Base-by-base conservation (phyloP, 805 yeast genomes). In the Citeromyces matritensis region DNA sequence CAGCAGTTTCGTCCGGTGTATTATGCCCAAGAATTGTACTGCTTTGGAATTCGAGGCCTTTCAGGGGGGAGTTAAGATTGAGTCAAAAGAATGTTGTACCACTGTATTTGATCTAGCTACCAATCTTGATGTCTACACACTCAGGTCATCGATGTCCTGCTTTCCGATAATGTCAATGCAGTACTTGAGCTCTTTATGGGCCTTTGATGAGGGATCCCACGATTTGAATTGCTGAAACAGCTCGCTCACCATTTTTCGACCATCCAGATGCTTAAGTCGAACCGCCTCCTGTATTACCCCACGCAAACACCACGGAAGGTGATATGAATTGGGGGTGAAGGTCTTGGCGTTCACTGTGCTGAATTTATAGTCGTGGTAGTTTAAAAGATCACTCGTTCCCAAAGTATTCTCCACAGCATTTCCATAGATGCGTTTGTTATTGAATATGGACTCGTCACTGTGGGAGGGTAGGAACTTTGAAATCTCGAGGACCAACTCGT, bases 261-360 rank as follows among this genome's bases (percentile, higher is more conserved):
- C 65, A 30, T 79, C 80, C 14, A 68, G 61, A 27, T 67, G 48
- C 27, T 52, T 53, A 33, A 58, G 33, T 50, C 32, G 63, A 62
- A 36, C 48, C 48, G 40, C 63, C 33, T 75, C 93, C 37, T 72
- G 74, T n/a, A 85, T 45, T 33, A 88, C 60, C 0, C 95, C 95
- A 29, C 95, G 58, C 54, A 88, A 63, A 40, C 93, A 79, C 95
- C 96, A 88, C 1, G 98, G 98, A 29, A 88, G 54, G 37, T 82
- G 75, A 43, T 73, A 88, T 0, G 94, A 94, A 47, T 88, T 88
- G 24, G 69, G 60, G 7, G 78, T 79, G 26, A 76, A 53, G 38
- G 73, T 70, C 11, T 80, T 45, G 4, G 48, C 42, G 30, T 50
- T 47, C 24, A 44, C 31, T 3, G 31, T 38, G 10, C 34, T 35